A percentile compares a stretch with the other conserved stretches of the same genome.
These are phyloP conservation scores for Penicillium bovifimosum DNA, from an alignment of 495 filamentous ascomycete genomes.

Conservation along the genomic window DNA sequence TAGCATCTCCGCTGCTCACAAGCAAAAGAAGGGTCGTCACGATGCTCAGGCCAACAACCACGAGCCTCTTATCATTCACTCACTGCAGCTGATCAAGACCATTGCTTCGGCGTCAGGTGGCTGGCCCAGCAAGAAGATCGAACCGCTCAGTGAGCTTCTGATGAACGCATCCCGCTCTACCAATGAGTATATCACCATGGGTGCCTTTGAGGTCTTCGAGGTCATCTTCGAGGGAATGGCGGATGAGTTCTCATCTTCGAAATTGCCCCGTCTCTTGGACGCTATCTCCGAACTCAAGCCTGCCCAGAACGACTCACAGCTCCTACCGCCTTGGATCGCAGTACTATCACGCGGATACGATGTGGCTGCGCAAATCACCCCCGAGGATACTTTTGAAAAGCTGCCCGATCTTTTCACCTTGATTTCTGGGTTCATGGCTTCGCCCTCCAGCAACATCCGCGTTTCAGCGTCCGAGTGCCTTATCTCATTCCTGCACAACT, in stretches of 20 bases:
- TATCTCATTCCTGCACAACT: constrained; percentile 84
- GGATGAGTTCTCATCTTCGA: constrained; percentile 76
- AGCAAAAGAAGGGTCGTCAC: constrained; percentile 60
- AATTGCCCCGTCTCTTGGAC: constrained; percentile 82
- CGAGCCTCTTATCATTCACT: constrained; percentile 83
- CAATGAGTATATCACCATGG: constrained; percentile 92
- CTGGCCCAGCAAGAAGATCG: constrained; percentile 96
- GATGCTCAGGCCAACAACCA: constrained; percentile 48
- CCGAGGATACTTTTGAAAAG: constrained; percentile 83
- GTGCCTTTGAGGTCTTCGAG: constrained; percentile 94
- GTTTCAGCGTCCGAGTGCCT: constrained; percentile 91
- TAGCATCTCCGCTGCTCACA: constrained; percentile 55
- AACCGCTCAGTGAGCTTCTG: constrained; percentile 80
- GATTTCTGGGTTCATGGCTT: constrained; percentile 73
- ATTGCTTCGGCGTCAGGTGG: constrained; percentile 80
- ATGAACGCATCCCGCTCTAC: constrained; percentile 80
- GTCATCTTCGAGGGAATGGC: constrained; percentile 89
- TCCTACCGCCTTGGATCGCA: constrained; percentile 93
- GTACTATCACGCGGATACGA: constrained; percentile 92
- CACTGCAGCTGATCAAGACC: constrained; percentile 83
- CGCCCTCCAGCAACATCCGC: constrained; percentile 84
- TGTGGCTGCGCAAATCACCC: constrained; percentile 78
- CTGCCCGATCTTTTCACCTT: constrained; percentile 73
- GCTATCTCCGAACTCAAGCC: constrained; percentile 84
- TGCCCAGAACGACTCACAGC: constrained; percentile 81